A percentile compares a stretch with the other conserved stretches of the same genome.
These are phyloP conservation scores for Hysterangium stoloniferum DNA, from an alignment of 768 basidiomycete species.

Conservation along the genomic window DNA sequence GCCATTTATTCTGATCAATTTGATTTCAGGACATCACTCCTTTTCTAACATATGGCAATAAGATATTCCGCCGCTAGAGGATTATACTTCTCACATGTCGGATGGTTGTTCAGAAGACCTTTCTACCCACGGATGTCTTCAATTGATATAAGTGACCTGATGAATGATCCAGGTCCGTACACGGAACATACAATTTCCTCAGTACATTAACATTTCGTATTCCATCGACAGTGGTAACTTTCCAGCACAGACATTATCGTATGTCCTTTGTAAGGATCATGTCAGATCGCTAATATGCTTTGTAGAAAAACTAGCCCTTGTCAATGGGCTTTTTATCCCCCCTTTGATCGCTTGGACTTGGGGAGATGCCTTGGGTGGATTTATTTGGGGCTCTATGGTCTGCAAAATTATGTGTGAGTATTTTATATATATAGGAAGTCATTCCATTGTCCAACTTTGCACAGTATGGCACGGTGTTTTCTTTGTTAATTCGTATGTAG, in stretches of 20 bases:
- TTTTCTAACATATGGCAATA: background rate
- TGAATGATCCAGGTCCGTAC: slow-evolving; percentile 53
- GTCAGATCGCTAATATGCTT: background rate
- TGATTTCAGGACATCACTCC: too few species aligned
- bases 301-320: slow-evolving; percentile 51
- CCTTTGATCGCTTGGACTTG: slow-evolving; percentile 45
- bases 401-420: slow-evolving; percentile 50
- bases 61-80: slow-evolving; percentile 75
- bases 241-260: slow-evolving; percentile 68
- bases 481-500: slow-evolving; percentile 57
- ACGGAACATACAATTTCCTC: background rate
- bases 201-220: background rate
- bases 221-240: slow-evolving; percentile 44
- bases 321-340: slow-evolving; percentile 54
- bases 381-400: slow-evolving; percentile 65
- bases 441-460: background rate
- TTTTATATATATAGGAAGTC: background rate
- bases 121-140: slow-evolving; percentile 51
- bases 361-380: slow-evolving; percentile 59
- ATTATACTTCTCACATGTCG: slow-evolving; percentile 70
- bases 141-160: slow-evolving; percentile 62
- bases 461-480: slow-evolving; percentile 69
- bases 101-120: slow-evolving; percentile 81
- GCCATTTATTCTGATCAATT: background rate
- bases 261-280: too few species aligned